Evolutionary conservation across 768 basidiomycete species (phyloP), one percentile per base, ranked within the genome.

Genomic region (Tubosaeta sp.): DNA sequence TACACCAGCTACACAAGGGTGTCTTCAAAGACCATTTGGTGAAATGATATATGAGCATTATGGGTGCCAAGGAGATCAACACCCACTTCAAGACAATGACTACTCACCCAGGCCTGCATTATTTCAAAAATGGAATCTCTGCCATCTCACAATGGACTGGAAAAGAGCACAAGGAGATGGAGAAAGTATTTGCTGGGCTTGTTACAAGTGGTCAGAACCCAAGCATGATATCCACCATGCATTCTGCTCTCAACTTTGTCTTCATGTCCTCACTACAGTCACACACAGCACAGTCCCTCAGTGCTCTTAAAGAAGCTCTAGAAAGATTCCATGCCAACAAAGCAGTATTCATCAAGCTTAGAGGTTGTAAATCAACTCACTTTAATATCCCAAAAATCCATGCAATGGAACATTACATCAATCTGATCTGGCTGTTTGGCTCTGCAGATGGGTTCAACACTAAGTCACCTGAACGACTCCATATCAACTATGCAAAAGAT

Each of bases 311-410:
- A 55, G 22, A 61, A 10, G 56, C 68, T 1, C 48, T 65, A 26
- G 9, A 54, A 4, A 38, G 32, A 0, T 75, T 72, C 49, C 65
- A 75, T 48, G 11, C 51, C 4, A 29, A 63, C 35, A 68, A 68
- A 43, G 54, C 68, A 3, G 55, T 71, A 6, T 74, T 74, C 42
- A 39, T 62, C 4, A 51, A 56, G 14, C 57, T 67, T 4, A 62
- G 61, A 13, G 62, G 48, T 48, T 62, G 31, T 3, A 22, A 22
- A 22, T 22, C 22, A 48, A 37, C 5, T 14, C 56, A 72, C 37
- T 75, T 76, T 59, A 66, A 72, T 25, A 61, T 76, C 12, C 72
- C 71, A 0, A 76, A 76, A 41, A 50, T 73, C 1, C 72, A 74
- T 50, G 61, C 52, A 9, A 27, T 65, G 10, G 26, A 45, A 1